phyloP scores from a whole-genome alignment of 192 early-diverging fungal species.

The Glomus cerebriforme region DNA sequence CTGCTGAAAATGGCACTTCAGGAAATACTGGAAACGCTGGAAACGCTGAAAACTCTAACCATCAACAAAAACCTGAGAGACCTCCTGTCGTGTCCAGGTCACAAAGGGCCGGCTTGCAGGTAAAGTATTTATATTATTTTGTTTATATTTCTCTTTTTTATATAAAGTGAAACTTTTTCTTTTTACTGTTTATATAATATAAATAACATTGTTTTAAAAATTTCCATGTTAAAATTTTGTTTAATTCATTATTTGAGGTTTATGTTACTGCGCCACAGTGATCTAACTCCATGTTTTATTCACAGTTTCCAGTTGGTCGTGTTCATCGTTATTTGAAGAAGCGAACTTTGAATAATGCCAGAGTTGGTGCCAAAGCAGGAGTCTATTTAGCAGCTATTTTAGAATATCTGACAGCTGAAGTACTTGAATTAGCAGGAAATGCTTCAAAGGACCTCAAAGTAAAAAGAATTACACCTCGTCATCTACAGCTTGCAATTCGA shows the following conservation, averaged over 20 bases:
- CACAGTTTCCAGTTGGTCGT: conserved; percentile 90
- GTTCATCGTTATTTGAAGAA: conserved; percentile 91
- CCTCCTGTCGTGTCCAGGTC: conserved; percentile 58
- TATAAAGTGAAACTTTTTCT: no score
- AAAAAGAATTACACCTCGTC: conserved; percentile 88
- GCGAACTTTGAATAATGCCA: conserved; percentile 74
- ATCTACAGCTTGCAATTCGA: conserved; percentile 89
- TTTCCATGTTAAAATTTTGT: background rate
- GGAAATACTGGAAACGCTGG: conserved; percentile 3
- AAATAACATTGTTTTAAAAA: no score
- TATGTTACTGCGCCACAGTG: background rate
- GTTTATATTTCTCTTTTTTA: background rate
- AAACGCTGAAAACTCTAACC: background rate
- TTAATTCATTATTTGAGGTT: background rate
- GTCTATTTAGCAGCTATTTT: conserved; percentile 91
- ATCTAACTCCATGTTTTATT: background rate
- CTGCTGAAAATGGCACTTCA: background rate
- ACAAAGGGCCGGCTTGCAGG: conserved; percentile 63
- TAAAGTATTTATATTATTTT: conserved; percentile 32
- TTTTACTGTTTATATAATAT: no score
- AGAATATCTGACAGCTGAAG: conserved; percentile 92
- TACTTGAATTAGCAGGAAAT: conserved; percentile 91
- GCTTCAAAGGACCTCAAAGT: conserved; percentile 89
- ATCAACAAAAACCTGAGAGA: conserved; percentile 40
- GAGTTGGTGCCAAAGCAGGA: conserved; percentile 88